phyloP scores from a whole-genome alignment of 2,329 filamentous ascomycete species.

The Xylogone sp. region DNA sequence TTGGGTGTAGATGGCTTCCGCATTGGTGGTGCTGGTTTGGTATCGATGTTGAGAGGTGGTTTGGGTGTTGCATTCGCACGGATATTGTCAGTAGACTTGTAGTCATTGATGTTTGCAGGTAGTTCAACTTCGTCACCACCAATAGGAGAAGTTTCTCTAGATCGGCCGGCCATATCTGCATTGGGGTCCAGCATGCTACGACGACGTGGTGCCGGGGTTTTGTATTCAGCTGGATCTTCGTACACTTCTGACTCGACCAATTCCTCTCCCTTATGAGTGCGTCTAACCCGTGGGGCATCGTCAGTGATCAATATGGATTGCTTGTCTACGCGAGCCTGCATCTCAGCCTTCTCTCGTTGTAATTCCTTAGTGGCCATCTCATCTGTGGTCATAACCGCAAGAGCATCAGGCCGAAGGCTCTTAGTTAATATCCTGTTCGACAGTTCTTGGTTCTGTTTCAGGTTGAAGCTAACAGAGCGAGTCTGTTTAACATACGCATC shows the following conservation, averaged over 20 bases:
- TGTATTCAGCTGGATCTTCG: constrained; percentile 30
- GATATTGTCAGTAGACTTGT: constrained; percentile 23
- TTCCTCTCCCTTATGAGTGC: constrained; percentile 95
- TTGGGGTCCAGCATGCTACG: constrained; percentile 35
- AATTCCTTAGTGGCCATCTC: constrained; percentile 91
- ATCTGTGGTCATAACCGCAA: constrained; percentile 85
- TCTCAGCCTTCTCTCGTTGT: constrained; percentile 70
- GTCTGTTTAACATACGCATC: constrained; percentile 60
- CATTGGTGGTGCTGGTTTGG: constrained; percentile 13
- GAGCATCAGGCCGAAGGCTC: constrained; percentile 65
- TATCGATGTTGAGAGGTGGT: constrained; percentile 27
- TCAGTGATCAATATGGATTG: constrained; percentile 79
- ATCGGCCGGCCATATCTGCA: constrained; percentile 27
- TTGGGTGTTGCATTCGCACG: constrained; percentile 18
- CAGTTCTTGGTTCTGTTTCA: constrained; percentile 83
- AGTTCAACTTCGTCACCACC: constrained; percentile 25
- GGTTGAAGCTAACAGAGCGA: constrained; percentile 75
- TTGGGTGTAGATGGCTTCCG: constrained; percentile 20
- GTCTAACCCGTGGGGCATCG: constrained; percentile 72
- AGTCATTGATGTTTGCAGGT: constrained; percentile 25
- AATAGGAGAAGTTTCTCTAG: constrained; percentile 30
- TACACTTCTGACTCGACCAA: constrained; percentile 63
- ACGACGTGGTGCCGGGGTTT: constrained; percentile 24
- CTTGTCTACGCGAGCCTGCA: constrained; percentile 75
- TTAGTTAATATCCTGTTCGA: constrained; percentile 71